Evolutionary conservation across 202 grass and related monocot genomes (phyloP), one percentile per base, ranked within the genome.

Genomic region (Digitaria exilis): DNA sequence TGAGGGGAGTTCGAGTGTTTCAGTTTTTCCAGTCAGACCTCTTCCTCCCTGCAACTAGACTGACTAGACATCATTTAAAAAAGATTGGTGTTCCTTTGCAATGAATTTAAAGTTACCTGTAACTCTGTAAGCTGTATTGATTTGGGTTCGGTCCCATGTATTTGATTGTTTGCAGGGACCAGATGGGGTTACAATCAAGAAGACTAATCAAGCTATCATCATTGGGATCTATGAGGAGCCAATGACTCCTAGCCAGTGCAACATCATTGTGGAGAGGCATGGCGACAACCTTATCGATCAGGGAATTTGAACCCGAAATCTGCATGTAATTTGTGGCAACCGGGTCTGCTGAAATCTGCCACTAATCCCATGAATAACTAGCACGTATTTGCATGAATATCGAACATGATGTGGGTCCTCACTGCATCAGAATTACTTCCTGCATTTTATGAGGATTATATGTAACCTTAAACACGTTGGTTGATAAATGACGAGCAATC

Each of bases 201-300:
- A 83, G 64, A 91, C 78, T 31, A 79, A n/a, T 85, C 50, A 83
- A 21, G 31, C 86, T 3, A 39, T 83, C 43, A 75, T 88, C 60
- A 35, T 71, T 64, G 79, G 89, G 34, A 75, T 85, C 8, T 88
- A 79, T 4, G 86, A 91, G 13, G 82, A 88, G 39, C 89, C 86
- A 75, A 86, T 91, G 89, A 59, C 82, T 82, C 61, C 82, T 76
- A 82, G 79, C 11, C 74, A 80, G 29, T 91, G 82, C 82, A 88
- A 88, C 74, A 80, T 91, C 68, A 69, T 86, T 52, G 79, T 88
- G 31, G 73, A 88, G 86, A 88, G 68, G 82, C 78, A 88, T 56
- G 82, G 78, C 21, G 89, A 91, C 54, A 85, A 88, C 55, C 89
- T 91, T 70, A 6, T 88, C 65, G 82, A 91, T 10, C 67, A 88